Evolutionary conservation across 116 monocot species (phyloP), one percentile per base, ranked within the genome.

Genomic region (Dioscorea cayenensis): DNA sequence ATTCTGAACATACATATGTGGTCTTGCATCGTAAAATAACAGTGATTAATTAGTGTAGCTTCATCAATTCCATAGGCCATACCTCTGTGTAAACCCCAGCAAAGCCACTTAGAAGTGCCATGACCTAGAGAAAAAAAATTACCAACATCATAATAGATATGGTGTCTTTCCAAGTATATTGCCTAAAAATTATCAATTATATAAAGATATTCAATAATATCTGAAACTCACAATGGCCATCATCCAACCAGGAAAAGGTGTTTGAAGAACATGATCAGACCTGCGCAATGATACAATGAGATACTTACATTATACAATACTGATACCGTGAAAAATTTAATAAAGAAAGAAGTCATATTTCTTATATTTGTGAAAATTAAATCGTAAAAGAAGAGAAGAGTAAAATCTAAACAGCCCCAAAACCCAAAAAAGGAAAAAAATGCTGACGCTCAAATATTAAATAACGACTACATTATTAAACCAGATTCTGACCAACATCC

Each of bases 11-110:
- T 32, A 32, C 2, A 32, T 32, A 32, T 32, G 4, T 32, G 32
- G 3, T 32, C 32, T 32, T 32, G 32, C 32, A 32, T 32, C 32
- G 3, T 1, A 32, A 32, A 32, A 32, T 32, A 32, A 32, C 4
- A 32, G 4, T 2, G 2, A 0, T 19, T 55, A 5, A 1, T 16
- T 55, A n/a, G 19, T 2, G 12, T 55, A 18, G 16, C 55, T 55
- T 2, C 17, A 5, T 16, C 13, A 1, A n/a, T 14, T 16, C 11
- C 60, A 60, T 73, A 69, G 32, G 60, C 27, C 49, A 23, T 68
- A 95, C 95, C 87, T 95, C 95, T 62, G 95, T 95, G 71, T 95
- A 95, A 67, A 95, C 95, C 29, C 95, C 95, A 52, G 95, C 95
- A 82, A 95, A 87, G 55, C 95, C 95, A 85, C 95, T 95, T 71